phyloP scores from a whole-genome alignment of 805 yeast species.

The Metschnikowia reukaufii region DNA sequence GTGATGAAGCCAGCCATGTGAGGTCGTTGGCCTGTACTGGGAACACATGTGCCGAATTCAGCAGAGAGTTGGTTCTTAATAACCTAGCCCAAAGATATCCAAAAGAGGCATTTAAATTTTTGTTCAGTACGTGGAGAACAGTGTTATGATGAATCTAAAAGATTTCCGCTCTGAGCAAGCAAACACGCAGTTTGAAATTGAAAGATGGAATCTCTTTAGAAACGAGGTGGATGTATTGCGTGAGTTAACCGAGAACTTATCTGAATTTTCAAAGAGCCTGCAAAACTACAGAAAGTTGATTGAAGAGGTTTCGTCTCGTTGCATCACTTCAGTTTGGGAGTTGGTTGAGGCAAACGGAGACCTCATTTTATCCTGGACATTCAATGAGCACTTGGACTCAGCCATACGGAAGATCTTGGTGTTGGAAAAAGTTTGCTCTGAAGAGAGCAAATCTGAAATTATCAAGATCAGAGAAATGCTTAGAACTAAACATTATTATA shows the following conservation, averaged over 20 bases:
- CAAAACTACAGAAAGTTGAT: neutral
- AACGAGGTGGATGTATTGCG: constrained; percentile 12
- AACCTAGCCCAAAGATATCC: neutral
- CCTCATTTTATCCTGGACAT: constrained; percentile 12
- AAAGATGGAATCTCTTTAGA: constrained; percentile 14
- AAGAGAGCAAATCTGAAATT: neutral
- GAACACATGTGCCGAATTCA: constrained; percentile 1
- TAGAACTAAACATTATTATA: neutral
- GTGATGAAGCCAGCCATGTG: constrained; percentile 11
- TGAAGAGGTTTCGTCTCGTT: neutral
- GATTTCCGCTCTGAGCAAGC: constrained; percentile 8
- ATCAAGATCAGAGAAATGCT: neutral
- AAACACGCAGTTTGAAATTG: constrained; percentile 12
- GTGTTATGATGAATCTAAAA: constrained; percentile 6
- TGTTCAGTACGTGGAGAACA: neutral
- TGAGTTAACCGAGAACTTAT: neutral
- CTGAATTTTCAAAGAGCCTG: neutral
- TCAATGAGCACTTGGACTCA: constrained; percentile 17
- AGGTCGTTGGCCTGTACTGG: constrained; percentile 7
- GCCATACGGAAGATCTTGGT: constrained; percentile 15
- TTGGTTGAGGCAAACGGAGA: neutral
- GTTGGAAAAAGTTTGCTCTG: constrained; percentile 3
- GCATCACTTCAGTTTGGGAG: neutral
- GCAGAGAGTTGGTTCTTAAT: constrained; percentile 1
- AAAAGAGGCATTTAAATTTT: neutral